Conservation (phyloP, 1,284 basidiomycete genomes). For the Marasmius tenuissimus region DNA sequence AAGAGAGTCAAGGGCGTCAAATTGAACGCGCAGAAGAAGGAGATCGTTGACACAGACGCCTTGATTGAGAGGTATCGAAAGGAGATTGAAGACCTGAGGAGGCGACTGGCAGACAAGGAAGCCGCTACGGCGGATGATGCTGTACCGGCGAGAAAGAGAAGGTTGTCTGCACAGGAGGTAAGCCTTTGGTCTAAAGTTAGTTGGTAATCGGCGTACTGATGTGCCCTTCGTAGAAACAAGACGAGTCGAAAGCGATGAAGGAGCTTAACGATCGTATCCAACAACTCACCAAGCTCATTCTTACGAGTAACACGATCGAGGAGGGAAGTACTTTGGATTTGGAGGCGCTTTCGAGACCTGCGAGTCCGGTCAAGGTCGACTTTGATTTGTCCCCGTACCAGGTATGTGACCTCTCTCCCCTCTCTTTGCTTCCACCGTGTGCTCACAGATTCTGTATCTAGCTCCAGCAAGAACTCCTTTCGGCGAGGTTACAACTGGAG, state of each 20-base stretch:
- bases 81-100: slow-evolving; percentile 86
- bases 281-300: slow-evolving; percentile 84
- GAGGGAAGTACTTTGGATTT: slow-evolving; percentile 32
- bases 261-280: slow-evolving; percentile 80
- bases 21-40: slow-evolving; percentile 89
- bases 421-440: not conserved
- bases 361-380: slow-evolving; percentile 81
- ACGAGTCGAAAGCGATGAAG: slow-evolving; percentile 77
- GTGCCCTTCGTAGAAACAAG: slow-evolving; percentile 55
- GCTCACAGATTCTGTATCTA: slow-evolving; percentile 24
- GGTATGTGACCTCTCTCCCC: slow-evolving; percentile 34
- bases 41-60: slow-evolving; percentile 90
- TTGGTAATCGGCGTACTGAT: not conserved
- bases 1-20: slow-evolving; percentile 84
- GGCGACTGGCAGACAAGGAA: slow-evolving; percentile 67
- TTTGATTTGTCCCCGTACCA: slow-evolving; percentile 85
- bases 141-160: slow-evolving; percentile 40
- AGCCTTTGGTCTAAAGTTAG: slow-evolving; percentile 9
- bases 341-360: slow-evolving; percentile 58
- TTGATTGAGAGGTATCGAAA: slow-evolving; percentile 89
- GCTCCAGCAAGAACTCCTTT: slow-evolving; percentile 85
- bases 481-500: slow-evolving; percentile 71
- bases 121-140: slow-evolving; percentile 33
- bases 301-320: slow-evolving; percentile 81
- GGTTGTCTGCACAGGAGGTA: slow-evolving; percentile 72